phyloP scores from a whole-genome alignment of 805 yeast genomes.

The Kuraishia floccosa region DNA sequence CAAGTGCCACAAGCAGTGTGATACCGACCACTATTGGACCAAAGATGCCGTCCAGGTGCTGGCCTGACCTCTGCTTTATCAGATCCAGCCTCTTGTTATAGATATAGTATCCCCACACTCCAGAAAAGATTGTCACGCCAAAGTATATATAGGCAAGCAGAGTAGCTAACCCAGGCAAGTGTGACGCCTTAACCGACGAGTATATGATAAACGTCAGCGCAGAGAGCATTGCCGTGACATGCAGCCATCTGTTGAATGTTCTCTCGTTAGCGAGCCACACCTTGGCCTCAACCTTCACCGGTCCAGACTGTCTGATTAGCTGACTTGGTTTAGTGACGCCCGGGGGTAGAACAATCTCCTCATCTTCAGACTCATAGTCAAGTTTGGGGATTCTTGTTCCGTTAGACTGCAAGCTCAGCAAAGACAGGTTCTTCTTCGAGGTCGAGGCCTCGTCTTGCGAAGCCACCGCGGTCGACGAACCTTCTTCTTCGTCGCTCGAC shows the following conservation, averaged over 20 bases:
- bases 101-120: slow-evolving; percentile 80
- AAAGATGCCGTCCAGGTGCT: slow-evolving; percentile 77
- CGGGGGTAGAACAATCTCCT: slow-evolving; percentile 75
- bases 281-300: slow-evolving; percentile 90
- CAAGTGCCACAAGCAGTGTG: slow-evolving; percentile 55
- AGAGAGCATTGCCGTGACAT: slow-evolving; percentile 75
- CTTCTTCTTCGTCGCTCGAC: slow-evolving; percentile 27
- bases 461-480: slow-evolving; percentile 3
- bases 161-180: slow-evolving; percentile 53
- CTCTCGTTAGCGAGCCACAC: slow-evolving; percentile 99
- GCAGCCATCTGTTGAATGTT: slow-evolving; percentile 93
- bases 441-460: slow-evolving; percentile 4
- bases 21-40: slow-evolving; percentile 79
- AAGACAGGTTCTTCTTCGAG: slow-evolving; percentile 14
- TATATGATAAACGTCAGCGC: slow-evolving; percentile 79
- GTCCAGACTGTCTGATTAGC: slow-evolving; percentile 80
- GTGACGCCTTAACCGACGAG: slow-evolving; percentile 59
- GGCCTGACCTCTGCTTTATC: slow-evolving; percentile 74
- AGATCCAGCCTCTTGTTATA: slow-evolving; percentile 60
- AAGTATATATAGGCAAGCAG: slow-evolving; percentile 71
- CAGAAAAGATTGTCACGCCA: slow-evolving; percentile 69
- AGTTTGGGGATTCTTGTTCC: no score
- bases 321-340: slow-evolving; percentile 80
- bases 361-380: slow-evolving; percentile 67
- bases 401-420: slow-evolving; percentile 15